These are phyloP conservation scores for Neonothopanus nambi DNA, from an alignment of 1,284 basidiomycete species.

Conservation along the genomic window DNA sequence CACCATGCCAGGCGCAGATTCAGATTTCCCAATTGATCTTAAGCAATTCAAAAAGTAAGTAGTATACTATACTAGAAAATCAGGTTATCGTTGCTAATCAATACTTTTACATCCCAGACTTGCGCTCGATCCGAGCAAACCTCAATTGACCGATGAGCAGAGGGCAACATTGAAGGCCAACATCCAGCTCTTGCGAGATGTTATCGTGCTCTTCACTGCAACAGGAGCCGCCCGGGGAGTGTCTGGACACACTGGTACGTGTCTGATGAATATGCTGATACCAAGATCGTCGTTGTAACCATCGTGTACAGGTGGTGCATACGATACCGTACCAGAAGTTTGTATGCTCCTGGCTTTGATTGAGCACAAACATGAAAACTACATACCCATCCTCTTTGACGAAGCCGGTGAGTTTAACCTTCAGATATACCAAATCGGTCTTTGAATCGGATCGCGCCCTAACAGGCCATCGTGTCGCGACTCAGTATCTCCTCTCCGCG, in stretches of 20 bases:
- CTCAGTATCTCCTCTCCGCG: slow-evolving; percentile 79
- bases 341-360: slow-evolving; percentile 74
- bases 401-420: slow-evolving; percentile 60
- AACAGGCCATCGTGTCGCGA: slow-evolving; percentile 82
- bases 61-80: slow-evolving; percentile 9
- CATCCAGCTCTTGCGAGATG: slow-evolving; percentile 79
- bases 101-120: slow-evolving; percentile 43
- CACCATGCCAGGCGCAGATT: slow-evolving; percentile 39
- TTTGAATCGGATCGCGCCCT: background rate
- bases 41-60: slow-evolving; percentile 67
- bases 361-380: slow-evolving; percentile 56
- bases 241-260: slow-evolving; percentile 76
- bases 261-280: background rate
- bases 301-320: slow-evolving; percentile 64
- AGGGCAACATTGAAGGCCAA: slow-evolving; percentile 61
- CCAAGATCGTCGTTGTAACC: background rate
- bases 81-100: slow-evolving; percentile 16
- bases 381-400: slow-evolving; percentile 69
- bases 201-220: slow-evolving; percentile 80
- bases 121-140: slow-evolving; percentile 66
- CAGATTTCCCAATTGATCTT: slow-evolving; percentile 74
- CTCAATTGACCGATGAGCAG: slow-evolving; percentile 60
- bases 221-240: slow-evolving; percentile 80
- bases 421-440: background rate
- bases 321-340: slow-evolving; percentile 83